Base-by-base conservation (phyloP, 2,329 filamentous ascomycete genomes). In the Reticulascus tulasneorum region DNA sequence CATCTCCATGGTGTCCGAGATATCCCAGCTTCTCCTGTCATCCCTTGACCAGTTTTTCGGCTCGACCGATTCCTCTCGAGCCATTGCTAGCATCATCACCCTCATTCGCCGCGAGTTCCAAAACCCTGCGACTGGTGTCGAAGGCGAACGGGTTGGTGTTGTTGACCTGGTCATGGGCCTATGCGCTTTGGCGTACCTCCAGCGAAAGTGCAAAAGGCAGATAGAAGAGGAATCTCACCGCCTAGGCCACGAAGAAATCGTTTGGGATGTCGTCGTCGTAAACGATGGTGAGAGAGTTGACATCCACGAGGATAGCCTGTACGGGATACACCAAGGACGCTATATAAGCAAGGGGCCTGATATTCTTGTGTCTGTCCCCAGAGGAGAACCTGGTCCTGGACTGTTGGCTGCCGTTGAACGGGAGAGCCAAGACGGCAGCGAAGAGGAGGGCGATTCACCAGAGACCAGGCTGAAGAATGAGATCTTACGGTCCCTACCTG, bases 231-330 rank as follows among this genome's bases (percentile, higher is more conserved):
- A 79, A 46, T 57, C 54, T 7, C 60, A 63, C 17, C 61, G 66
- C 2, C 59, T 68, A 7, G 62, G 62, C 9, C 63, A 66, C 13
- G 75, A 81, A 38, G 75, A 82, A 42, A 59, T 77, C 3, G 64
- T 84, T 8, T 84, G 80, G 79, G 80, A 84, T 48, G 73, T 83
- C 4, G 77, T 84, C 7, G 74, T 84, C 0, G 60, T 82, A 12
- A 70, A 75, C 40, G 67, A 79, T 47, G 75, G 75, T 8, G 65
- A 71, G 29, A 68, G 74, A 23, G 71, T 82, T 20, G 77, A 81
- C 42, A 61, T 79, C 5, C 60, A 66, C 33, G 62, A 65, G 10
- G 58, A 61, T 17, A 58, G 52, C 16, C 33, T 63, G 2, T 57
- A 60, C 29, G 56, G 55, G 4, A 45, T 50, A 5, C 53, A 60